Conservation (phyloP, 1,139 yeast species). For the Taphrina pruni region DNA sequence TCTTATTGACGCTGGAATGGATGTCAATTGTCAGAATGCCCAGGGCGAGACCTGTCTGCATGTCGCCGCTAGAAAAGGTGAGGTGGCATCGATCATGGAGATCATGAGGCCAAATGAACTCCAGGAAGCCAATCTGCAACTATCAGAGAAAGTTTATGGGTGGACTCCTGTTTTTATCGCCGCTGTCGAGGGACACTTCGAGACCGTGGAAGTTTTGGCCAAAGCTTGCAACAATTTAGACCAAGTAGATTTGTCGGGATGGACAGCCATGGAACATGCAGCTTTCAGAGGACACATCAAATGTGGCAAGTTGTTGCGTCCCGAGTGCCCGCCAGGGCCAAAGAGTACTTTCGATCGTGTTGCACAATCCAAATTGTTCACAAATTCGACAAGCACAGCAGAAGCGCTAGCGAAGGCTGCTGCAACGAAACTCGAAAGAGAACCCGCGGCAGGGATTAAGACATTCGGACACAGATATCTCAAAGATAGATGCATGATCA, state of each 20-base stretch:
- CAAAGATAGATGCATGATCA: slow-evolving; percentile 66
- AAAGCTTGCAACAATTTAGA: slow-evolving; percentile 61
- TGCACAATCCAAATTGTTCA: background rate
- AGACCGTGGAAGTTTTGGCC: slow-evolving; percentile 64
- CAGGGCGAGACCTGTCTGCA: slow-evolving; percentile 83
- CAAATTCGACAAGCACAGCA: slow-evolving; percentile 25
- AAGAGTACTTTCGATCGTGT: slow-evolving; percentile 28
- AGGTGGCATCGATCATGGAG: slow-evolving; percentile 61
- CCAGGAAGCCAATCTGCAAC: slow-evolving; percentile 72
- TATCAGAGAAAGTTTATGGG: slow-evolving; percentile 78
- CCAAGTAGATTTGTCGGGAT: slow-evolving; percentile 80
- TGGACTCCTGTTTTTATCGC: slow-evolving; percentile 96
- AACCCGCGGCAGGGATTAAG: slow-evolving; percentile 56
- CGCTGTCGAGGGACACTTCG: slow-evolving; percentile 78
- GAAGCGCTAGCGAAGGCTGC: slow-evolving; percentile 20
- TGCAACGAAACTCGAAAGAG: slow-evolving; percentile 3
- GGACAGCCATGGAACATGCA: slow-evolving; percentile 98
- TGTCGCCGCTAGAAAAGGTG: slow-evolving; percentile 73
- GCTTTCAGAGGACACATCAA: slow-evolving; percentile 84
- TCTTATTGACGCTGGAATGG: slow-evolving; percentile 65
- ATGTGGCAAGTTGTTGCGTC: slow-evolving; percentile 63
- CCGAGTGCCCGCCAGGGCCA: slow-evolving; percentile 52
- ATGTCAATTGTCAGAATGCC: slow-evolving; percentile 66
- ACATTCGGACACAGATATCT: slow-evolving; percentile 87
- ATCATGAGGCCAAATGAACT: slow-evolving; percentile 55